A percentile compares a stretch with the other conserved stretches of the same genome.
Evolutionary conservation across 768 basidiomycete species (phyloP).

Genomic region (Tulasnella sp.): DNA sequence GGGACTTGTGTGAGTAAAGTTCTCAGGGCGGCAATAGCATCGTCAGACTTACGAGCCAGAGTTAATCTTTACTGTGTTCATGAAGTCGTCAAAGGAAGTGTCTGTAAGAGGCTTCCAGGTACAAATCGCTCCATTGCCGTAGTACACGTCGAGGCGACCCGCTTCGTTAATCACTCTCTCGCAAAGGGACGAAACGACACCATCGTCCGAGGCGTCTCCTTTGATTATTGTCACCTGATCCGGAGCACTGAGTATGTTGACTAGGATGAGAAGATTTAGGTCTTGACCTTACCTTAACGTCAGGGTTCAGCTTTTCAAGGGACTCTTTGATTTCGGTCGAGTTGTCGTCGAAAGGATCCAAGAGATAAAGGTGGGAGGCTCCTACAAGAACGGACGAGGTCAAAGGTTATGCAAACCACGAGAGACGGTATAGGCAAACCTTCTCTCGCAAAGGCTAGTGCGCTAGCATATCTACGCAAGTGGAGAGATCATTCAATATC

Average conservation of each 20-base stretch:
- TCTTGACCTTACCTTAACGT: slow-evolving; percentile 57
- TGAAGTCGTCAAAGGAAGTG: slow-evolving; percentile 53
- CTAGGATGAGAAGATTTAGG: slow-evolving; percentile 69
- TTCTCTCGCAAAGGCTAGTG: slow-evolving; percentile 69
- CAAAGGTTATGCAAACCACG: not conserved
- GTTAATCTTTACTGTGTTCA: slow-evolving; percentile 70
- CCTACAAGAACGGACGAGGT: slow-evolving; percentile 37
- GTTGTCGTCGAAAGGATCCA: slow-evolving; percentile 58
- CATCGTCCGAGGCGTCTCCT: slow-evolving; percentile 79
- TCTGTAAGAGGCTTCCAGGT: slow-evolving; percentile 35
- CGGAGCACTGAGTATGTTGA: slow-evolving; percentile 48
- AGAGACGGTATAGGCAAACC: slow-evolving; percentile 30
- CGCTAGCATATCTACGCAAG: slow-evolving; percentile 48
- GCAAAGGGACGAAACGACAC: slow-evolving; percentile 54
- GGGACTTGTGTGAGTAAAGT: not conserved
- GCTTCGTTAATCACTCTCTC: slow-evolving; percentile 65
- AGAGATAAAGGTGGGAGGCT: slow-evolving; percentile 16
- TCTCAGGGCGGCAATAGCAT: not conserved
- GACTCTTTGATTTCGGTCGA: slow-evolving; percentile 59
- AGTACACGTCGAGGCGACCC: slow-evolving; percentile 84
- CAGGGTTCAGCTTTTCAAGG: slow-evolving; percentile 55
- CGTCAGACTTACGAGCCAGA: slow-evolving; percentile 36
- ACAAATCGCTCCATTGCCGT: slow-evolving; percentile 70
- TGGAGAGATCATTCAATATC: not conserved
- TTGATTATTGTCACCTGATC: slow-evolving; percentile 72